Evolutionary conservation across 2,329 filamentous ascomycete species (phyloP).

Genomic region (Alternaria rosae): DNA sequence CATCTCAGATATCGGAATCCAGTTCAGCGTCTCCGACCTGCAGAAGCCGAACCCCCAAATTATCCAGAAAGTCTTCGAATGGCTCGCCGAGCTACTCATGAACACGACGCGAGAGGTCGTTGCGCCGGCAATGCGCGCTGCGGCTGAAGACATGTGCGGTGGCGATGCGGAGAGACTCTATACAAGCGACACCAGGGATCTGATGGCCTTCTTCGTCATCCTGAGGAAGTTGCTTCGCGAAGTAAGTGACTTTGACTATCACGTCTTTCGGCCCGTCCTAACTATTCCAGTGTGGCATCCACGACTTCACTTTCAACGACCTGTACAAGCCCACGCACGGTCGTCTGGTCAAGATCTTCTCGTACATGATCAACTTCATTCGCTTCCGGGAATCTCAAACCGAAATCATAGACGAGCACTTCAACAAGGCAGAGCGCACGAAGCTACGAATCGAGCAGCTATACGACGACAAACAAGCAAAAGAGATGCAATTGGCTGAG

Average conservation of each 20-base stretch:
- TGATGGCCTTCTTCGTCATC: conserved; percentile 94
- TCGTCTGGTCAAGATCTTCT: conserved; percentile 92
- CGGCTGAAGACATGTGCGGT: conserved; percentile 84
- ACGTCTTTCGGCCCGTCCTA: conserved; percentile 2
- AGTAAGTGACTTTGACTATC: conserved; percentile 44
- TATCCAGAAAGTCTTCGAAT: conserved; percentile 97
- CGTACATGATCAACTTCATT: conserved; percentile 98
- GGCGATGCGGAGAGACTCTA: conserved; percentile 80
- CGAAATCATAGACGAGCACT: conserved; percentile 86
- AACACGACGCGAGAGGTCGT: conserved; percentile 93
- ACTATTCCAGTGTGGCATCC: conserved; percentile 75
- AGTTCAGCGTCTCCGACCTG: conserved; percentile 84
- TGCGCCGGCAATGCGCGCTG: conserved; percentile 92
- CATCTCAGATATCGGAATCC: conserved; percentile 95
- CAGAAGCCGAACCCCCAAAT: conserved; percentile 93
- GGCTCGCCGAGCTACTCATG: conserved; percentile 92
- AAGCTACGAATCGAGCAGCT: conserved; percentile 88
- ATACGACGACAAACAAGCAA: conserved; percentile 85
- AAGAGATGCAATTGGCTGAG: conserved; percentile 79
- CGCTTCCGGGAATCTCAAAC: conserved; percentile 95
- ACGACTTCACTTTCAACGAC: conserved; percentile 92
- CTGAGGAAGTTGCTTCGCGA: conserved; percentile 79
- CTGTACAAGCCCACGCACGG: conserved; percentile 90
- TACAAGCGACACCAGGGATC: conserved; percentile 84
- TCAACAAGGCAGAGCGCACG: conserved; percentile 86